Base-by-base conservation (phyloP, 176 grass and related monocot species). In the Zizania latifolia region DNA sequence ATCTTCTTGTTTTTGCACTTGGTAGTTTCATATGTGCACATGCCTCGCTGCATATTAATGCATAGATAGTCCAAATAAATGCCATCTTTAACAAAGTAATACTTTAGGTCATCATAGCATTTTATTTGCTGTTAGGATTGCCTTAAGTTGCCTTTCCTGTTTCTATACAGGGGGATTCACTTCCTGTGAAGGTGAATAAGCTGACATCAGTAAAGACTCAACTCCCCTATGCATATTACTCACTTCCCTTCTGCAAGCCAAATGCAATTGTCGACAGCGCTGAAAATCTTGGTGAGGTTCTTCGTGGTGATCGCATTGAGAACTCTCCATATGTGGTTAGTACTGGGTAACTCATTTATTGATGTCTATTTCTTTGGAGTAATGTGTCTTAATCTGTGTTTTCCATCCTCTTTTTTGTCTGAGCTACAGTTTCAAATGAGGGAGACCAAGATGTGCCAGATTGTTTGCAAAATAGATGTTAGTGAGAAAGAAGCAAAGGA, bases 231-330 rank as follows among this genome's bases (percentile, higher is more conserved):
- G 72, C 82, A 23, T 89, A 89, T 36, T 89, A 89, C 41, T 89
- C 87, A 21, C 87, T 89, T 46, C 87, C 87, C 57, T 89, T 85
- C 68, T 89, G 87, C 58, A 89, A 81, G 78, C 87, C 87, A 8
- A 21, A 9, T 22, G 74, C 72, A 16, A 78, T 89, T 62, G 61
- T 89, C 11, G 87, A 89, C 41, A 89, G 72, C 8, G 22, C 87
- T 7, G 87, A 89, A 44, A 89, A 89, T 73, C 87, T 89, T 62
- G 87, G 87, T 8, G 87, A 89, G 78, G 87, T 89, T 82, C 87
- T 89, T 76, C 87, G 82, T 63, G 87, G 87, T 41, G 87, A 89
- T 74, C 87, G 87, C 41, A 89, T 89, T 33, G 87, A 89, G 83
- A 89, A 85, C 67, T 89, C 87, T 73, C 87, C 78, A 56, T 89